A percentile compares a stretch with the other conserved stretches of the same genome.
Evolutionary conservation across 2,329 filamentous ascomycete species (phyloP).

Genomic region (Fonsecaea pedrosoi): DNA sequence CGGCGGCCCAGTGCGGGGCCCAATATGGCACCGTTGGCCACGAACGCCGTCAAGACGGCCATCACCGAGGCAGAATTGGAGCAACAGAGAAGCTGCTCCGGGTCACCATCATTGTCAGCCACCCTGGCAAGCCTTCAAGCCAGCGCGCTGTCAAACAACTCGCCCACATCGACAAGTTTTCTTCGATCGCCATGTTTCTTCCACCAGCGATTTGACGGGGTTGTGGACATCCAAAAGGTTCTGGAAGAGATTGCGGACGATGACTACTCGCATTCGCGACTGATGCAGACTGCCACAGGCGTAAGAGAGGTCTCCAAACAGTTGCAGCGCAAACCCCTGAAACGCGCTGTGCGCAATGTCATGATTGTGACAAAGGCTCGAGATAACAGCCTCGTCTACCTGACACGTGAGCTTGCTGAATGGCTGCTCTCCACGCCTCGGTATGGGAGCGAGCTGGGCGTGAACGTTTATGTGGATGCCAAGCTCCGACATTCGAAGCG

Average conservation of each 20-base stretch:
- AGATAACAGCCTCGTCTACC: slow-evolving; percentile 87
- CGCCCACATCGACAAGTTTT: slow-evolving; percentile 61
- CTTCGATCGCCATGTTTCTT: slow-evolving; percentile 96
- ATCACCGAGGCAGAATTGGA: slow-evolving; percentile 27
- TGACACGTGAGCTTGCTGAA: slow-evolving; percentile 84
- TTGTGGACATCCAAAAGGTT: slow-evolving; percentile 92
- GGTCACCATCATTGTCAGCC: slow-evolving; percentile 67
- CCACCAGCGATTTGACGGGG: slow-evolving; percentile 94
- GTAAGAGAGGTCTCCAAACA: slow-evolving; percentile 96
- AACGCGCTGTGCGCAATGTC: slow-evolving; percentile 86
- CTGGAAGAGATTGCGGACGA: slow-evolving; percentile 90
- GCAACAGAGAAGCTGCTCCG: slow-evolving; percentile 50
- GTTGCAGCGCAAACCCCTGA: slow-evolving; percentile 88
- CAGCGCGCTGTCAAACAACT: slow-evolving; percentile 51
- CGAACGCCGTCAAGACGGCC: slow-evolving; percentile 23
- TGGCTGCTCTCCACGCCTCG: slow-evolving; percentile 90
- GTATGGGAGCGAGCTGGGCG: slow-evolving; percentile 86
- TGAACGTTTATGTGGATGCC: slow-evolving; percentile 97
- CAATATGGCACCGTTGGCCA: slow-evolving; percentile 50
- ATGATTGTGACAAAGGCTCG: slow-evolving; percentile 99
- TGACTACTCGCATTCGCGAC: slow-evolving; percentile 87
- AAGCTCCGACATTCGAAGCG: slow-evolving; percentile 88
- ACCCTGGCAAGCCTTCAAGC: slow-evolving; percentile 62
- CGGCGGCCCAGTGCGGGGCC: slow-evolving; percentile 63
- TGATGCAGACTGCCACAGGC: slow-evolving; percentile 93